Conservation (phyloP, 768 basidiomycete species). For the Leucocoprinus birnbaumii region DNA sequence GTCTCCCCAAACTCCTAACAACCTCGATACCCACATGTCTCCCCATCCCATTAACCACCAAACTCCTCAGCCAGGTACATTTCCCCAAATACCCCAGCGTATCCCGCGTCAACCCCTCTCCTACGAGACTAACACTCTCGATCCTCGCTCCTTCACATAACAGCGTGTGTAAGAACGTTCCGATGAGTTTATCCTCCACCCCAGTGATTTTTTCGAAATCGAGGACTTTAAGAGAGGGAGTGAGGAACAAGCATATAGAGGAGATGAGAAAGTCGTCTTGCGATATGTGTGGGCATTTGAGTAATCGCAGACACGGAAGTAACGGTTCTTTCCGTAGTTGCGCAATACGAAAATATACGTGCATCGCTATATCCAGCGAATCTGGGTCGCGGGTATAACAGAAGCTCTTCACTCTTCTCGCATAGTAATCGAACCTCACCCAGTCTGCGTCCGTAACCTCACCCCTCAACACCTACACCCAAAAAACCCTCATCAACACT, state of each 20-base stretch:
- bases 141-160: constrained; percentile 22
- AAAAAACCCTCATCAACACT: not conserved
- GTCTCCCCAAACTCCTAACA: constrained; percentile 20
- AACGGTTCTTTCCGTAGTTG: constrained; percentile 25
- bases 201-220: constrained; percentile 25
- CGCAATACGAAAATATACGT: constrained; percentile 31
- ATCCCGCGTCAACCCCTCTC: constrained; percentile 23
- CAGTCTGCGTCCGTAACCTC: constrained; percentile 22
- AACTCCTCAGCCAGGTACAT: constrained; percentile 19
- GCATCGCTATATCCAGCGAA: constrained; percentile 28
- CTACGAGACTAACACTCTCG: constrained; percentile 22
- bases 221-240: constrained; percentile 24
- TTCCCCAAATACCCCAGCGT: constrained; percentile 20
- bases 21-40: constrained; percentile 18
- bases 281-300: constrained; percentile 25
- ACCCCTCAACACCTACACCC: constrained; percentile 26
- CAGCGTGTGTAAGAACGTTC: constrained; percentile 27
- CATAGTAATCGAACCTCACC: constrained; percentile 30
- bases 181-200: constrained; percentile 30
- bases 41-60: constrained; percentile 27
- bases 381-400: constrained; percentile 26
- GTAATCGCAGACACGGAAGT: constrained; percentile 23
- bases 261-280: constrained; percentile 29
- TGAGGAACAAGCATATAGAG: constrained; percentile 30
- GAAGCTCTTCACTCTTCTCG: constrained; percentile 24